Base-by-base conservation (phyloP, 306 rosid genomes). In the Urtica urens region DNA sequence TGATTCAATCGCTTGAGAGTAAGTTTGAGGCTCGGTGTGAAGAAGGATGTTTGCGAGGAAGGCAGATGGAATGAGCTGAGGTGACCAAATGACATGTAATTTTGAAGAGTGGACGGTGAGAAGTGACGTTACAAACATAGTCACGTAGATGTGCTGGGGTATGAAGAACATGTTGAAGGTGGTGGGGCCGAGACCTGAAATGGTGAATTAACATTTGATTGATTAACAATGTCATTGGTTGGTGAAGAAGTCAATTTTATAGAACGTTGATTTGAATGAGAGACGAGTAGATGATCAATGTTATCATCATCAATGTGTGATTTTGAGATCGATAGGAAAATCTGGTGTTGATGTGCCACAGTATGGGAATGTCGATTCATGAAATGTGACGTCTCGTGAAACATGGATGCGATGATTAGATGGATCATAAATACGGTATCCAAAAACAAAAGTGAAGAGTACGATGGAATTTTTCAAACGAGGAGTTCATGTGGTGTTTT, bases 401-500 rank as follows among this genome's bases (percentile, higher is more conserved):
- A n/a, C n/a, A n/a, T n/a, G n/a, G n/a, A 53, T 2, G 48, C 38
- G 40, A 54, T 26, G 27, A 54, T 24, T 6, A 25, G 6, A 9
- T 19, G 3, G 8, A 17, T 25, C 28, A 9, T 39, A 22, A 19
- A 25, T n/a, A 12, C 15, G 0, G 10, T n/a, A 40, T 54, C 49
- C n/a, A n/a, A n/a, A 54, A 54, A 54, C 19, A 24, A 38, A 23
- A 10, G 48, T 50, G 29, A 26, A 39, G 26, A n/a, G 14, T 54
- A 17, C 23, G 55, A 49, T 16, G 38, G 55, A 49, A 25, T 0
- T 15, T 2, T 49, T 26, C 22, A 23, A 49, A 49, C 22, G 3
- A 51, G 14, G 35, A 51, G 16, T 51, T 51, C 17, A 51, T 51
- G 29, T 6, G 45, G 45, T 52, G 58, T 18, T 35, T 33, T 33